phyloP scores from a whole-genome alignment of 345 rosid genomes.

The Hypericum perforatum region DNA sequence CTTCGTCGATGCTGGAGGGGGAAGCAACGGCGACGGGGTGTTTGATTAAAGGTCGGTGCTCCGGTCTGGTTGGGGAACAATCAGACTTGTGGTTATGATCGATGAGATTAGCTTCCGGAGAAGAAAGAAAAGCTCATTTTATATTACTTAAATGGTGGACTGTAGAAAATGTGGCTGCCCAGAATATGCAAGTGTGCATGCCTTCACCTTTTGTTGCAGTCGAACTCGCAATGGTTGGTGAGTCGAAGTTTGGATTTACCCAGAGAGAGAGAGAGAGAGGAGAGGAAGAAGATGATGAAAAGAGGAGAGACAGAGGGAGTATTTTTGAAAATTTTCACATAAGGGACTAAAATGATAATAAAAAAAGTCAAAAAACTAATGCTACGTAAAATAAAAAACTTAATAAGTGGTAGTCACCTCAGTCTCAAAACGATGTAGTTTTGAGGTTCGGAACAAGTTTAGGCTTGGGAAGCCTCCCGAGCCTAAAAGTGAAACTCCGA shows the following conservation, averaged over 20 bases:
- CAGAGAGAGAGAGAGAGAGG: background rate
- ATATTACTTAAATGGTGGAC: background rate
- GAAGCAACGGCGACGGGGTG: background rate
- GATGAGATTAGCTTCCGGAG: background rate
- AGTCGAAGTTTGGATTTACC: background rate
- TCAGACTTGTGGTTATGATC: background rate
- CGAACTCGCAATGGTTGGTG: background rate
- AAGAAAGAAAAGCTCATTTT: background rate
- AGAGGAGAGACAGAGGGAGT: background rate
- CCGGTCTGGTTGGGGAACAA: background rate
- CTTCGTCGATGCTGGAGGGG: too few species aligned
- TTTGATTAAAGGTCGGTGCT: background rate
- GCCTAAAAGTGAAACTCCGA: too few species aligned
- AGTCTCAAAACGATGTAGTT: too few species aligned
- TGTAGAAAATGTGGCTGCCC: conserved; percentile 1
- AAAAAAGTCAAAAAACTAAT: too few species aligned
- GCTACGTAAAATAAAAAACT: too few species aligned
- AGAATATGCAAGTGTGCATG: background rate
- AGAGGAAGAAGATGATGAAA: background rate
- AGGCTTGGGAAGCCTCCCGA: too few species aligned
- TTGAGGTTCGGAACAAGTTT: too few species aligned
- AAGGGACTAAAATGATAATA: too few species aligned
- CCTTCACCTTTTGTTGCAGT: background rate
- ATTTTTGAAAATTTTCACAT: too few species aligned
- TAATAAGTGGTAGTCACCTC: too few species aligned